phyloP scores from a whole-genome alignment of 805 yeast genomes.

The Brettanomyces sp. region DNA sequence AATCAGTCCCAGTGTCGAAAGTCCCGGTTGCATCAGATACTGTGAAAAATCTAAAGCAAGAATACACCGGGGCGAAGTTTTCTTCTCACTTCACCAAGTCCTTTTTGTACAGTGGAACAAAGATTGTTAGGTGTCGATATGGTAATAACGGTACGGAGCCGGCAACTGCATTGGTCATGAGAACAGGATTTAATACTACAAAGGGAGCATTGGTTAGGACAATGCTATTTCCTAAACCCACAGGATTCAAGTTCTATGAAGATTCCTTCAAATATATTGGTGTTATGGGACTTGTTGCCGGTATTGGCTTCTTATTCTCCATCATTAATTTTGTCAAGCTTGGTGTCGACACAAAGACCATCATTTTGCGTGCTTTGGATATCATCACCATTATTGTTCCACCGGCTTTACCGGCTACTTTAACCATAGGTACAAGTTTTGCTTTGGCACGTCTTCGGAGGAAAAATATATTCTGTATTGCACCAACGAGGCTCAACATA shows the following conservation, averaged over 20 bases:
- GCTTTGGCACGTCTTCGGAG: slow-evolving; percentile 69
- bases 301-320: slow-evolving; percentile 74
- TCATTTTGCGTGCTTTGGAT: slow-evolving; percentile 84
- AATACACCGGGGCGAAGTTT: slow-evolving; percentile 45
- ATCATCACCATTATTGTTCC: slow-evolving; percentile 95
- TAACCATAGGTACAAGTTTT: slow-evolving; percentile 93
- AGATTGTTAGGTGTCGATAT: slow-evolving; percentile 71
- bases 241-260: slow-evolving; percentile 83
- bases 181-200: slow-evolving; percentile 92
- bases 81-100: slow-evolving; percentile 63
- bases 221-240: slow-evolving; percentile 93
- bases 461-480: slow-evolving; percentile 72
- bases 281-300: slow-evolving; percentile 81
- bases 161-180: slow-evolving; percentile 78
- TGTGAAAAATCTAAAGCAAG: slow-evolving; percentile 46
- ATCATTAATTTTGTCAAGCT: slow-evolving; percentile 73
- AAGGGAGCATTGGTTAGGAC: slow-evolving; percentile 91
- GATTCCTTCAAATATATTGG: slow-evolving; percentile 96
- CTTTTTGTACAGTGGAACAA: slow-evolving; percentile 81
- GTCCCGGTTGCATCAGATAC: slow-evolving; percentile 54
- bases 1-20: slow-evolving; percentile 93
- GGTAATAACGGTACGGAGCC: slow-evolving; percentile 50
- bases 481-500: slow-evolving; percentile 92
- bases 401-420: slow-evolving; percentile 95
- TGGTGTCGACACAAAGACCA: slow-evolving; percentile 59